phyloP scores from a whole-genome alignment of 257 asterid genomes.

The Scutellaria barbata region DNA sequence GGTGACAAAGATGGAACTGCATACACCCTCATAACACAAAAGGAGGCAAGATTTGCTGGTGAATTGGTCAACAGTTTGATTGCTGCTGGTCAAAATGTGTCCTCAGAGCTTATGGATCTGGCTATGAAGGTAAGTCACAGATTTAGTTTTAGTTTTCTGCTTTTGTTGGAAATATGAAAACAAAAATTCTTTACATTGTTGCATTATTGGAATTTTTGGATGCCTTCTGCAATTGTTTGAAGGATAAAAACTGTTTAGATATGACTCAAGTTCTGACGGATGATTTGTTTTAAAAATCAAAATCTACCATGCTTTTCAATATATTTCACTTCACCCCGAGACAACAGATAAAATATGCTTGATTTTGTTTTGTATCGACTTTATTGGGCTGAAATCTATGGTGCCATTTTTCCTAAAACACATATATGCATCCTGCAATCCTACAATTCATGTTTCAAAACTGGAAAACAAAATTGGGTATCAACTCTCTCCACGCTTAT shows the following conservation, averaged over 20 bases:
- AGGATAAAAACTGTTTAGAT: neutral
- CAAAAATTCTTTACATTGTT: neutral
- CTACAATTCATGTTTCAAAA: conserved; percentile 3
- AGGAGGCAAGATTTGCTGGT: conserved; percentile 97
- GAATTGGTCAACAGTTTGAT: conserved; percentile 88
- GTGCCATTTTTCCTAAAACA: neutral
- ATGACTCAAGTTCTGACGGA: neutral
- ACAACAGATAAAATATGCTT: too few species aligned
- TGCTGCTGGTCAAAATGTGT: conserved; percentile 95
- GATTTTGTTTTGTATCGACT: neutral
- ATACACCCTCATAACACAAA: conserved; percentile 86
- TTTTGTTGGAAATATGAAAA: neutral
- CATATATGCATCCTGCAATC: neutral
- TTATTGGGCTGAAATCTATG: neutral
- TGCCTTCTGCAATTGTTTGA: conserved; percentile 5
- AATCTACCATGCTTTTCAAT: neutral
- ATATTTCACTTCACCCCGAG: neutral
- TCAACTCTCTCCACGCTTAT: conserved; percentile 16
- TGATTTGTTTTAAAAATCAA: neutral
- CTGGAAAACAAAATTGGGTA: neutral
- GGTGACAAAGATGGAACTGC: conserved; percentile 99
- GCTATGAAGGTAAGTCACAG: conserved; percentile 84
- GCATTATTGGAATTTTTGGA: neutral
- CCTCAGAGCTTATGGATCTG: conserved; percentile 91
- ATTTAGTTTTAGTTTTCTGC: neutral